Evolutionary conservation across 176 grass and related monocot genomes (phyloP).

Genomic region (Carex myosuroides): DNA sequence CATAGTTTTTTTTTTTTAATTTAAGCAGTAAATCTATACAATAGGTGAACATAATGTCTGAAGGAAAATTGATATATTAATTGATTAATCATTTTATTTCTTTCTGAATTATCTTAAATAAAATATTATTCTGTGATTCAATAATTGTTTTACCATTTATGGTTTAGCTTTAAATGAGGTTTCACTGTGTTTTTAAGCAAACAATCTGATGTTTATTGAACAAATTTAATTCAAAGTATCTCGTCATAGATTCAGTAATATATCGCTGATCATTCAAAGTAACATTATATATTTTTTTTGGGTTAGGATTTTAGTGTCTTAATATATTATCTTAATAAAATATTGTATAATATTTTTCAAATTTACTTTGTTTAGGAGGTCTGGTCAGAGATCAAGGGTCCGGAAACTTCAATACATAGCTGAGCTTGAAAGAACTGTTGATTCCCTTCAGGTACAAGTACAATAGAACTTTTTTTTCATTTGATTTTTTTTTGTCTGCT

Average conservation of each 20-base stretch:
- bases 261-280: neutral
- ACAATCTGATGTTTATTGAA: neutral
- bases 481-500: constrained; percentile 12
- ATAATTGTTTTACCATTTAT: neutral
- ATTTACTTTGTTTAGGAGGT: constrained; percentile 58
- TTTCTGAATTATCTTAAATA: neutral
- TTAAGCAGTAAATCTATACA: neutral
- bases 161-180: constrained; percentile 4
- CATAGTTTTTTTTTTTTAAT: neutral
- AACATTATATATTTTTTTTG: neutral
- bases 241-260: neutral
- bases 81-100: neutral
- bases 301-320: neutral
- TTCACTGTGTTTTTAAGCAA: neutral
- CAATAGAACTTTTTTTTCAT: neutral
- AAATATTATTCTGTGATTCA: neutral
- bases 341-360: neutral
- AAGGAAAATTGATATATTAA: neutral
- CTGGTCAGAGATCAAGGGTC: constrained; percentile 96
- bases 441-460: constrained; percentile 74
- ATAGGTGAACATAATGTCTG: neutral
- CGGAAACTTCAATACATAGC: constrained; percentile 96
- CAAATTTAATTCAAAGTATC: neutral
- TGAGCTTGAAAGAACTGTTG: constrained; percentile 91
- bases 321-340: neutral